These are phyloP conservation scores for Tolypocladium album DNA, from an alignment of 2,329 filamentous ascomycete genomes.

Conservation along the genomic window DNA sequence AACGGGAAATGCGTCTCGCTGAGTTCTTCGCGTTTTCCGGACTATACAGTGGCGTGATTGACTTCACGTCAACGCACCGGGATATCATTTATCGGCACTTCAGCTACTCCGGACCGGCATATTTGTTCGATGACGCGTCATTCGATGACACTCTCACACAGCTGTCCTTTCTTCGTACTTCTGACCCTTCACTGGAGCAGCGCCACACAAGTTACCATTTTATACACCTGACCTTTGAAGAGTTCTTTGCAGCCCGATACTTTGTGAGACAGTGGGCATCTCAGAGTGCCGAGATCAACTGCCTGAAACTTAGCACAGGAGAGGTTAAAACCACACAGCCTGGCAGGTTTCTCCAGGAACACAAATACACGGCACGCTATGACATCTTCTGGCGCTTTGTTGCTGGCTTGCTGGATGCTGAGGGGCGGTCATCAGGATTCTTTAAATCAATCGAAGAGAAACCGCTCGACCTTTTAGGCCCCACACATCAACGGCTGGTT, in stretches of 20 bases:
- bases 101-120: too few relatives aligned
- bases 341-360: too few relatives aligned
- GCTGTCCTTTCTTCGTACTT: conserved; percentile 26
- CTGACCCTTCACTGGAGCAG: conserved; percentile 12
- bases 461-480: background rate
- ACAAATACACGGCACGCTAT: too few relatives aligned
- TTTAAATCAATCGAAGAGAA: too few relatives aligned
- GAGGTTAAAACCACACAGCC: background rate
- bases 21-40: conserved; percentile 24
- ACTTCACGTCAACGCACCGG: conserved; percentile 16
- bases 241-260: too few relatives aligned
- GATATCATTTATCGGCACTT: conserved; percentile 8
- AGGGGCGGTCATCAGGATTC: background rate
- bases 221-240: conserved; percentile 17
- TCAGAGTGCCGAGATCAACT: background rate
- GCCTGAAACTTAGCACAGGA: background rate
- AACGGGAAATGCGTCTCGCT: conserved; percentile 12
- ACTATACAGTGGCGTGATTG: conserved; percentile 18
- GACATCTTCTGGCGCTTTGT: too few relatives aligned
- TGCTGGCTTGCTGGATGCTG: too few relatives aligned
- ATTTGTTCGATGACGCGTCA: background rate
- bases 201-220: conserved; percentile 22
- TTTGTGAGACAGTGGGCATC: background rate
- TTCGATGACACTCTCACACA: background rate
- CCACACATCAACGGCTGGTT: background rate